Conservation (phyloP, 2,329 filamentous ascomycete genomes). For the Nectriaceae sp. region DNA sequence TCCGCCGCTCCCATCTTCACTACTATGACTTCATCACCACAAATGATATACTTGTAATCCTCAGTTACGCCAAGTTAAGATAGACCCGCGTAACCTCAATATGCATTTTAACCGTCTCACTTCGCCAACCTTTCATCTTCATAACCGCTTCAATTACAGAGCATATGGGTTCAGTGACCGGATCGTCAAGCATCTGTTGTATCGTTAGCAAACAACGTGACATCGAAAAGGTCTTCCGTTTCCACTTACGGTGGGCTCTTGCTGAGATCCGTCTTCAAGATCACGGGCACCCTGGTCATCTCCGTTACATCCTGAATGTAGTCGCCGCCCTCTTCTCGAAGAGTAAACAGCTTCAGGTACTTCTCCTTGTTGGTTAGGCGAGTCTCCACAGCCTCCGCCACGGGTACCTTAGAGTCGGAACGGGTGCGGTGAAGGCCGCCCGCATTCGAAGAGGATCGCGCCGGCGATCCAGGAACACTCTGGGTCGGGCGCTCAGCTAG, state of each 20-base stretch:
- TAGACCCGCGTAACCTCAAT: neutral
- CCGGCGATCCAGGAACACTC: slow-evolving; percentile 90
- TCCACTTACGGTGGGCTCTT: slow-evolving; percentile 99
- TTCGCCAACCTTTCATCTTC: slow-evolving; percentile 7
- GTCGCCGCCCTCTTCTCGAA: slow-evolving; percentile 90
- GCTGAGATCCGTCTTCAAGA: slow-evolving; percentile 94
- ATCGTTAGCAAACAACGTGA: slow-evolving; percentile 22
- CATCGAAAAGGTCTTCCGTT: neutral
- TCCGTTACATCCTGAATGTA: slow-evolving; percentile 98
- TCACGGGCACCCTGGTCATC: slow-evolving; percentile 97
- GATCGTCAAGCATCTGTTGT: slow-evolving; percentile 74
- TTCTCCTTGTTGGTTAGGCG: slow-evolving; percentile 94
- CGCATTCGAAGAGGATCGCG: slow-evolving; percentile 68
- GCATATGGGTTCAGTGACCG: slow-evolving; percentile 81
- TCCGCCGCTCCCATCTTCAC: slow-evolving; percentile 2
- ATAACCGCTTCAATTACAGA: slow-evolving; percentile 40
- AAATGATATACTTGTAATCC: slow-evolving; percentile 12
- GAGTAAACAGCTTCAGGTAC: slow-evolving; percentile 85
- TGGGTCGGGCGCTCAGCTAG: slow-evolving; percentile 87
- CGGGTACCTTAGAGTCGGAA: slow-evolving; percentile 89
- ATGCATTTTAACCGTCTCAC: slow-evolving; percentile 3
- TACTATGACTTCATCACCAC: slow-evolving; percentile 4
- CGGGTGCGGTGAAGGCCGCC: slow-evolving; percentile 81
- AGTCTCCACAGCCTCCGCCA: slow-evolving; percentile 72
- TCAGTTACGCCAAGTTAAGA: neutral